phyloP scores from a whole-genome alignment of 805 yeast species.

The Sugiyamaella floridensis region DNA sequence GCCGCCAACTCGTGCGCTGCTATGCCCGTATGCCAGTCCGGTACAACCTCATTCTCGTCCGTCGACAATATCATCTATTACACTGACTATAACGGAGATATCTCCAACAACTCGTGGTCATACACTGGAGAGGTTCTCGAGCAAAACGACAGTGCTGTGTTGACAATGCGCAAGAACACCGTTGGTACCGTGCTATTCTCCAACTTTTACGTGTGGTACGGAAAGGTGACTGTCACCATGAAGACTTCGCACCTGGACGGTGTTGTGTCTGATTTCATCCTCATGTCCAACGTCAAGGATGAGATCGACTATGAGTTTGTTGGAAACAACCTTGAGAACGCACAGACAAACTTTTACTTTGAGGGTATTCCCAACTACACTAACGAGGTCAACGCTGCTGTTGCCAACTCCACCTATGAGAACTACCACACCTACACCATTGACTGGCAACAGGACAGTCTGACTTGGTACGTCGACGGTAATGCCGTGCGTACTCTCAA shows the following conservation, averaged over 20 bases:
- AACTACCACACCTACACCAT: slow-evolving; percentile 69
- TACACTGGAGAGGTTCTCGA: slow-evolving; percentile 47
- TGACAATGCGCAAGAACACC: slow-evolving; percentile 73
- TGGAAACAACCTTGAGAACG: slow-evolving; percentile 60
- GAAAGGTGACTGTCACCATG: slow-evolving; percentile 60
- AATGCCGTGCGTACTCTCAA: slow-evolving; percentile 55
- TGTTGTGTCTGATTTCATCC: slow-evolving; percentile 75
- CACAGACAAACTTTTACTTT: slow-evolving; percentile 75
- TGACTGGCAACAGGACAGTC: slow-evolving; percentile 72
- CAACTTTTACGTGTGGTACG: slow-evolving; percentile 80
- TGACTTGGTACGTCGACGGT: slow-evolving; percentile 73
- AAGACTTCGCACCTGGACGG: slow-evolving; percentile 73
- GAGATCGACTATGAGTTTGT: slow-evolving; percentile 86
- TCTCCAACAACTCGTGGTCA: slow-evolving; percentile 59
- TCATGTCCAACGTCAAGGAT: slow-evolving; percentile 79
- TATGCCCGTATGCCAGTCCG: slow-evolving; percentile 61
- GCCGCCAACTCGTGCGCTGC: slow-evolving; percentile 73
- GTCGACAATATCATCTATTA: slow-evolving; percentile 31
- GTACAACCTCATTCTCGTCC: slow-evolving; percentile 24
- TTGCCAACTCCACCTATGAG: slow-evolving; percentile 42
- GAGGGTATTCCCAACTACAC: slow-evolving; percentile 66
- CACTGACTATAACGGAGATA: slow-evolving; percentile 60
- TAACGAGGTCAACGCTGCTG: slow-evolving; percentile 42
- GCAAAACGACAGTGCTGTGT: slow-evolving; percentile 46
- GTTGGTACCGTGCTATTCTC: slow-evolving; percentile 78